Base-by-base conservation (phyloP, 2,329 filamentous ascomycete species). In the Ophiostoma novo-ulmi region DNA sequence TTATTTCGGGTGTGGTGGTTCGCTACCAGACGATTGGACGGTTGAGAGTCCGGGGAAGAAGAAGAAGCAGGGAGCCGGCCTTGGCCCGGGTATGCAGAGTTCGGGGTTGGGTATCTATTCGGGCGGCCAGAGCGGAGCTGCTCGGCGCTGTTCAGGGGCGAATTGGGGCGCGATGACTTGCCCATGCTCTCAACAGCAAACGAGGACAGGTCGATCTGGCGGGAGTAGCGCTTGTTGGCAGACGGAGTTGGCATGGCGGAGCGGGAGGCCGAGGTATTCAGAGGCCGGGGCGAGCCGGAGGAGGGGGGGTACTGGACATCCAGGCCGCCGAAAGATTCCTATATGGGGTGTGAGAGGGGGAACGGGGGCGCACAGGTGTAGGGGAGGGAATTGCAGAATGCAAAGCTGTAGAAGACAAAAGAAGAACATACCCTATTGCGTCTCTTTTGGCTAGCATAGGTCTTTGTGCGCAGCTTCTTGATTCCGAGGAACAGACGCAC, bases 401-500 rank as follows among this genome's bases (percentile, higher is more conserved):
- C 70, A 76, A 52, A 61, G 4, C 31, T 38, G 48, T 38, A 38
- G 26, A 31, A 48, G 7, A 48, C 10, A 20, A 14, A 26, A 20
- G 4, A 17, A 38, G 36, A 2, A 58, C 74, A 52, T 70, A 96
- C 94, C 83, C 94, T 87, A 82, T 97, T 93, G 73, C 92, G 88
- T 82, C 93, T 93, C 80, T 91, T 92, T 76, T 90, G 88, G 76
- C 91, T 92, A 72, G 90, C 87, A 75, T 91, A 90, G 5, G 90
- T 87, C 79, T 89, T 92, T 70, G 89, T 93, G 74, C 92, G 85
- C 71, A 95, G 83, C 79, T 93, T 91, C 82, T 94, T 94, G 78
- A 94, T 93, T 74, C 90, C 89, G 73, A 94, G 85, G 76, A 93
- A 94, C 73, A 99, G 90, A 73, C 94, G 91, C 48, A 99, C 94